Evolutionary conservation across 2,329 filamentous ascomycete species (phyloP).

Genomic region (Xylaria sp.): DNA sequence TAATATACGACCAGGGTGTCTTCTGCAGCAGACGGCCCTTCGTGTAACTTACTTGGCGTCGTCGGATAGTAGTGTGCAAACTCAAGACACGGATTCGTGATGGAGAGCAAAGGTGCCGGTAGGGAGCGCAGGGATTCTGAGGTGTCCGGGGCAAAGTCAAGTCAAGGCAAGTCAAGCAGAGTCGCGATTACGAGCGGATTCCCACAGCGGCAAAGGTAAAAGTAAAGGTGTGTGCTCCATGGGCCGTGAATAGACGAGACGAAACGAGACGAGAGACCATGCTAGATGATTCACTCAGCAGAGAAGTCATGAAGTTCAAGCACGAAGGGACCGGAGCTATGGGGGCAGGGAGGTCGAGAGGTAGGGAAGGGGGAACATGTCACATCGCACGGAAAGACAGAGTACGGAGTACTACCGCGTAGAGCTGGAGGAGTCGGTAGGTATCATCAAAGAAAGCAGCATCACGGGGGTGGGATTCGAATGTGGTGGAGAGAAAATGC

Average conservation of each 20-base stretch:
- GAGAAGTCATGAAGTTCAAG: constrained; percentile 15
- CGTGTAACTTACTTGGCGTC: constrained; percentile 20
- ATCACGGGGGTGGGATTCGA: constrained; percentile 25
- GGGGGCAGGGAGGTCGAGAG: not conserved
- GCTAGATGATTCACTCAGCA: constrained; percentile 23
- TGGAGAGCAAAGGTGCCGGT: constrained; percentile 1
- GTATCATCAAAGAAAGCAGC: constrained; percentile 18
- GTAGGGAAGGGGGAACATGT: constrained; percentile 20
- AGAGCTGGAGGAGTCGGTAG: not conserved
- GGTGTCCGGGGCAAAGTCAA: constrained; percentile 5
- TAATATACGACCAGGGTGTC: constrained; percentile 20
- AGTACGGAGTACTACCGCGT: constrained; percentile 12
- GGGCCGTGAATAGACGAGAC: constrained; percentile 23
- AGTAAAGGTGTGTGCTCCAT: constrained; percentile 18
- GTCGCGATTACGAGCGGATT: constrained; percentile 14
- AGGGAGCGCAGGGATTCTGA: constrained; percentile 2
- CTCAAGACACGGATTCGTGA: constrained; percentile 15
- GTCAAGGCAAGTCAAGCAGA: constrained; percentile 14
- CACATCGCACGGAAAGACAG: constrained; percentile 24
- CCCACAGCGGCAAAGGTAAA: not conserved
- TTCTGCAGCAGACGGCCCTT: constrained; percentile 8
- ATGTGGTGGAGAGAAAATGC: constrained; percentile 10
- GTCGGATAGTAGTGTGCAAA: constrained; percentile 16
- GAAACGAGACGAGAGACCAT: constrained; percentile 5
- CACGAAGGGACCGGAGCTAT: constrained; percentile 8